Conservation (phyloP, 768 basidiomycete genomes). For the Dacryopinax primogenitus region DNA sequence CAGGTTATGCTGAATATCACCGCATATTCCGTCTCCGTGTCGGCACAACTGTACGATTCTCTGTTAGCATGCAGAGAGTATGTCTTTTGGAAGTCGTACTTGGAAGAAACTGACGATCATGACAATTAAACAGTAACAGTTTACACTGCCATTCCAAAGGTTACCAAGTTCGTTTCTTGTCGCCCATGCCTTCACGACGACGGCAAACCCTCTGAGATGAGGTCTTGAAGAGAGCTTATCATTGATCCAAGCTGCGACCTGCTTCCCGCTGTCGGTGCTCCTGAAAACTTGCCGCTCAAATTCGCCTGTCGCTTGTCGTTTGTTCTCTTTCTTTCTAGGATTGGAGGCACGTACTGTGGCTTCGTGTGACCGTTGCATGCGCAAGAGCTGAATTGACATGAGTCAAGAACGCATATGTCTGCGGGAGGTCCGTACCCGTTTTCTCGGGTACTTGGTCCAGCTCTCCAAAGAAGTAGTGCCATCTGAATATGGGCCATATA, state of each 20-base stretch:
- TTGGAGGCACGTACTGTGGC: neutral
- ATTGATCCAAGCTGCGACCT: neutral
- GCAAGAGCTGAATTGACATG: neutral
- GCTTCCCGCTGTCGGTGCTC: neutral
- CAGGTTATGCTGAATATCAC: neutral
- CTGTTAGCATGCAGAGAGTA: neutral
- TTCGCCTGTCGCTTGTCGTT: neutral
- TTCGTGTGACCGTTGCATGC: neutral
- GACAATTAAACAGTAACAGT: neutral
- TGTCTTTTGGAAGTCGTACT: neutral
- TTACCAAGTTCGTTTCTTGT: neutral
- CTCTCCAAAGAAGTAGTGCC: slow-evolving; percentile 4
- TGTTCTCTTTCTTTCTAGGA: too few relatives aligned
- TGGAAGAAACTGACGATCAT: slow-evolving; percentile 2
- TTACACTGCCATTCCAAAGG: neutral
- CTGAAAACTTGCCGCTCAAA: neutral
- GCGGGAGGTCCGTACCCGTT: neutral
- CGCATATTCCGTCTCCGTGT: neutral
- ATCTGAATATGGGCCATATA: neutral
- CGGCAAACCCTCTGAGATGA: neutral
- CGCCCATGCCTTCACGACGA: neutral
- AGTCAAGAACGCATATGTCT: neutral
- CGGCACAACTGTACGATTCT: neutral
- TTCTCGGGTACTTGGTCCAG: neutral
- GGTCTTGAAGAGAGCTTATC: neutral